A percentile compares a stretch with the other conserved stretches of the same genome.
Evolutionary conservation across 768 basidiomycete genomes (phyloP).

Genomic region (Lepiota brunneoincarnata): DNA sequence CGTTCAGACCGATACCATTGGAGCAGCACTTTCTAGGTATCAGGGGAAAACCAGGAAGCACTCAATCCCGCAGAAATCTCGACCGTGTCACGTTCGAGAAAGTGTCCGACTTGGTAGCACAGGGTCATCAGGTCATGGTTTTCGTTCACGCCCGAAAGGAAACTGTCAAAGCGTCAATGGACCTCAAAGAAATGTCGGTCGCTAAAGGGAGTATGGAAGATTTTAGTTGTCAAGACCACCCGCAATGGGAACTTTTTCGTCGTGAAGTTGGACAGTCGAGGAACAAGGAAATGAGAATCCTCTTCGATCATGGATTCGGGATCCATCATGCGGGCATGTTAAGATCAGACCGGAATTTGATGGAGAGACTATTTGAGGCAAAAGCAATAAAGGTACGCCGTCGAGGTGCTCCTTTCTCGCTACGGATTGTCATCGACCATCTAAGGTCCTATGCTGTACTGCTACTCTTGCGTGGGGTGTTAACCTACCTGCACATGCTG

Average conservation of each 20-base stretch:
- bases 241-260: slow-evolving; percentile 73
- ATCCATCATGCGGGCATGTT: slow-evolving; percentile 99
- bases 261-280: slow-evolving; percentile 74
- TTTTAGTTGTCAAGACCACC: slow-evolving; percentile 81
- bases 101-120: slow-evolving; percentile 81
- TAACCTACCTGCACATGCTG: slow-evolving; percentile 96
- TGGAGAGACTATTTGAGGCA: slow-evolving; percentile 91
- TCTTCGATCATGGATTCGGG: slow-evolving; percentile 91
- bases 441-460: slow-evolving; percentile 95
- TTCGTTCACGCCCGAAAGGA: slow-evolving; percentile 99
- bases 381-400: slow-evolving; percentile 79
- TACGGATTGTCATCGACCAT: not conserved
- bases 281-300: slow-evolving; percentile 95
- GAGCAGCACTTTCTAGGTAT: slow-evolving; percentile 97
- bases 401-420: not conserved
- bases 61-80: slow-evolving; percentile 74
- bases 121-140: slow-evolving; percentile 98
- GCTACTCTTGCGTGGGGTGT: slow-evolving; percentile 99
- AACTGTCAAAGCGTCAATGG: slow-evolving; percentile 88
- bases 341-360: slow-evolving; percentile 89
- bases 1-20: slow-evolving; percentile 93
- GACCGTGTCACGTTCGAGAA: slow-evolving; percentile 89
- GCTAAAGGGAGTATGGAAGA: slow-evolving; percentile 70
- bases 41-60: slow-evolving; percentile 80
- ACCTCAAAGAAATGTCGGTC: slow-evolving; percentile 72